Evolutionary conservation across 2,329 filamentous ascomycete species (phyloP), one percentile per base, ranked within the genome.

Genomic region (Blastomyces emzantsi): DNA sequence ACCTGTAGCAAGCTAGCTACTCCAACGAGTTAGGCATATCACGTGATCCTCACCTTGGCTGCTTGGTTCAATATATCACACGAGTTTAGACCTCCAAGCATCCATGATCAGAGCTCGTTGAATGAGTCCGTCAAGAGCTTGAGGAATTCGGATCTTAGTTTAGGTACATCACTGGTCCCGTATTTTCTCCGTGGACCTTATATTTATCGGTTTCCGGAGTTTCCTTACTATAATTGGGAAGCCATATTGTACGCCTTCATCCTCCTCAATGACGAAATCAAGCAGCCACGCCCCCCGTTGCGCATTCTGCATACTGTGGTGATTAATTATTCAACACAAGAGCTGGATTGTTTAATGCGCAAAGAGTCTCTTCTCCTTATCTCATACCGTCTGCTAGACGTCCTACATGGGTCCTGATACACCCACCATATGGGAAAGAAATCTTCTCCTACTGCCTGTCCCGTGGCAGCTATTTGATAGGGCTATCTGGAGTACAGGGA

Each of bases 381-480:
- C 28, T 60, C 9, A 4, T 36, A 13, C 45, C 43, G 25, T 36
- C 58, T 39, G 17, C 36, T 22, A n/a, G 43, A 49, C 9, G 41
- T 33, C 33, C 58, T 49, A 33, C 17, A 60, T 60, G 58, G 33
- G 43, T 28, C 54, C 30, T 11, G 33, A 56, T 47, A 13, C n/a
- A 28, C 22, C 30, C 25, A 43, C 56, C 56, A 22, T 30, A 45
- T 59, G 39, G 43, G 25, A 43, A 30, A 28, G 15, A 36, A 6
- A 22, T 33, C 4, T 19, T 47, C 30, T 25, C 15, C 58, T 60
- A 43, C 43, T 60, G 43, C 43, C 58, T n/a, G 19, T 49, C 43
- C 28, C 17, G 58, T 19, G 58, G 58, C 43, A 60, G 58, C 36
- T 39, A 33, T 49, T 49, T 28, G 25, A 60, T 49, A 60, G 41